These are phyloP conservation scores for Aspergillus piperis DNA, from an alignment of 2,329 filamentous ascomycete genomes.

Conservation along the genomic window DNA sequence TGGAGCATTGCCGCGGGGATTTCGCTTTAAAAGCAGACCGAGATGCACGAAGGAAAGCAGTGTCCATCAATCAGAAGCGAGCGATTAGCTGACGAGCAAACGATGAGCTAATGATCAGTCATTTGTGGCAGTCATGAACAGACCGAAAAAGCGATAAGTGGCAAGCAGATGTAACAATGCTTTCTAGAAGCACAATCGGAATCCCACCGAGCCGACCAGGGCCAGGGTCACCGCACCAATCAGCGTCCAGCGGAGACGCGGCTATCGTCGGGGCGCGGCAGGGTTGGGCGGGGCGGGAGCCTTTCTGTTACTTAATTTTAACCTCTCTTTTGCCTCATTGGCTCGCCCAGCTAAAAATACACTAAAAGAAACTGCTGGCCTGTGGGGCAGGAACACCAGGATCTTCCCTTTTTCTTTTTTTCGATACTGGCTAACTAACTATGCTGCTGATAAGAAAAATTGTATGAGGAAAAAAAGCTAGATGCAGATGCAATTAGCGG, in stretches of 20 bases:
- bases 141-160: neutral
- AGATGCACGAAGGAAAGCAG: no score
- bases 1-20: neutral
- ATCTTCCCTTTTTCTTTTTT: neutral
- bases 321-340: constrained; percentile 3
- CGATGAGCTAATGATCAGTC: neutral
- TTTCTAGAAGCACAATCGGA: constrained; percentile 4
- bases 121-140: neutral
- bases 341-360: neutral
- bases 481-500: no score
- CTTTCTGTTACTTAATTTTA: constrained; percentile 13
- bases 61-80: neutral
- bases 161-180: neutral
- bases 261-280: constrained; percentile 1
- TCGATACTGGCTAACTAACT: neutral
- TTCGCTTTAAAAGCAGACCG: no score
- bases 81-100: neutral
- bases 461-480: no score
- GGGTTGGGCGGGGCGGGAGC: neutral
- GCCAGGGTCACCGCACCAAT: constrained; percentile 2
- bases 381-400: neutral
- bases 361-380: neutral
- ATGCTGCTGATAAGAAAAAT: no score
- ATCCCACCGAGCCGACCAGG: neutral
- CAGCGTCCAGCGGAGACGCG: neutral